These are phyloP conservation scores for Phanerochaete carnosa DNA, from an alignment of 768 basidiomycete species.

Conservation along the genomic window DNA sequence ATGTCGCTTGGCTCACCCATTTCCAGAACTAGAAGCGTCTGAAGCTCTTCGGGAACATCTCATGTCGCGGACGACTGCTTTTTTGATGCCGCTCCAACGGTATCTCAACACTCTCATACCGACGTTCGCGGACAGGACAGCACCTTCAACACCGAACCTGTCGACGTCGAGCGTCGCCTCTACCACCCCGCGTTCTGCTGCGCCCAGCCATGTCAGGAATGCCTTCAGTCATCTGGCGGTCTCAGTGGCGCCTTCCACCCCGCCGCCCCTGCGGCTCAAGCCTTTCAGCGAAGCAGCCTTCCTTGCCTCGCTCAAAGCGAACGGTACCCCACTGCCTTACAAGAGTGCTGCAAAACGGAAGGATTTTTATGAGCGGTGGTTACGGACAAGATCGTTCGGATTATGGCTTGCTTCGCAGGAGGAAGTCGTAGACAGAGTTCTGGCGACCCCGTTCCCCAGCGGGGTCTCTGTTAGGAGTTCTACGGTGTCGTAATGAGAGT, in stretches of 20 bases:
- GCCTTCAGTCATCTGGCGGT: slow-evolving; percentile 22
- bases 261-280: slow-evolving; percentile 42
- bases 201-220: background rate
- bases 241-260: slow-evolving; percentile 22
- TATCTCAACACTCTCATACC: slow-evolving; percentile 90
- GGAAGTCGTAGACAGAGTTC: slow-evolving; percentile 57
- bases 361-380: slow-evolving; percentile 77
- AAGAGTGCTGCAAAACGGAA: slow-evolving; percentile 58
- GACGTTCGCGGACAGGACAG: slow-evolving; percentile 46
- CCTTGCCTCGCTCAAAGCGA: slow-evolving; percentile 65
- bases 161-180: slow-evolving; percentile 5
- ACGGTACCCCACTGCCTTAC: slow-evolving; percentile 75
- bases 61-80: slow-evolving; percentile 75
- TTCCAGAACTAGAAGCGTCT: slow-evolving; percentile 57
- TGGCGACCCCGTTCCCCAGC: slow-evolving; percentile 26
- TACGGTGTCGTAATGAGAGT: background rate
- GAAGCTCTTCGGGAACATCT: slow-evolving; percentile 77
- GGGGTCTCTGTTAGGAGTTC: background rate
- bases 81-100: slow-evolving; percentile 86
- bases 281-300: slow-evolving; percentile 70
- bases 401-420: slow-evolving; percentile 79
- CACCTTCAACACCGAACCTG: slow-evolving; percentile 10
- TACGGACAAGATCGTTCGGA: slow-evolving; percentile 75
- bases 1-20: background rate
- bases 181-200: background rate